Evolutionary conservation across 148 eudicot species (phyloP), one percentile per base, ranked within the genome.

Genomic region (Polygonum aviculare): DNA sequence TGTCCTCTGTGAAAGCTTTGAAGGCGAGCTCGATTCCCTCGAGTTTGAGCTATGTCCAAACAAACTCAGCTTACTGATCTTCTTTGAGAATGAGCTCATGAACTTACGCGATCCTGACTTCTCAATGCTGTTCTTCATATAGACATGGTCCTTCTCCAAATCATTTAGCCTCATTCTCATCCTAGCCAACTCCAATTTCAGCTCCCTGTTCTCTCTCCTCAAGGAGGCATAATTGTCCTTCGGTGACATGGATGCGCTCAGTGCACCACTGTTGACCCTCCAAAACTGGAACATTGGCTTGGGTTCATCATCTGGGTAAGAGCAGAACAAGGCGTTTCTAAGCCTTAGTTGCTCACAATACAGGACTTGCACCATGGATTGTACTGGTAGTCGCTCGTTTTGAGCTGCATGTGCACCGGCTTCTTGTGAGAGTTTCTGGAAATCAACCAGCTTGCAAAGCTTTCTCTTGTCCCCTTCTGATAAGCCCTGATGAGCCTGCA

Each of bases 341-440:
- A 94, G 86, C 81, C 96, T 84, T 78, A 92, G 89, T 76, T 94
- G 98, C 75, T 94, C 98, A 11, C 89, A 88, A 90, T 90, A 94
- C 1, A 94, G 90, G 11, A 94, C 97, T 79, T 89, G 93, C 93
- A 95, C 96, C 33, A 90, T 90, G n/a, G 97, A 87, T 75, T 95
- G 98, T n/a, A 95, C 82, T 11, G 98, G 97, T 55, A 95, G 96
- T 59, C 98, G 89, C 79, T 95, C 98, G 50, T 95, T 95, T 73
- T 93, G 97, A 39, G 98, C 98, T 72, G 98, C 97, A 22, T 92
- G 97, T 14, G 93, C 88, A 19, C 97, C 97, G 5, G 97, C 95
- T 85, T 94, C 98, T 80, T 87, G 95, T 81, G 98, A 88, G 18
- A 94, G 95, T 78, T 94, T 94, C 48, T 90, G 96, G 78, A 90